Conservation (phyloP, 2,329 filamentous ascomycete species). For the Cryphonectria carpinicola region DNA sequence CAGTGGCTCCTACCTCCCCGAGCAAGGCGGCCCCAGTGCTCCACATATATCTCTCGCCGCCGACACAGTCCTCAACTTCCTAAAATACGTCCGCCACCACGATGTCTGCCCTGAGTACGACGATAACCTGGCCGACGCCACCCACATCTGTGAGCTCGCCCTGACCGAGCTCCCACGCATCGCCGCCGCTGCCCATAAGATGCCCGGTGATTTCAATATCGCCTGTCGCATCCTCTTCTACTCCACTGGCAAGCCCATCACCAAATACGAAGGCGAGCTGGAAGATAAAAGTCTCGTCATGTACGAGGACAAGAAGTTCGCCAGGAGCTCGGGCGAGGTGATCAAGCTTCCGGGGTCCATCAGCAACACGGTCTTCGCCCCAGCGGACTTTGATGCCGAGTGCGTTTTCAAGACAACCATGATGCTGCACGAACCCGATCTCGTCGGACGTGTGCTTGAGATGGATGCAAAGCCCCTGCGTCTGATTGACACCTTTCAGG, state of each 20-base stretch:
- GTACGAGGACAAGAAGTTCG: conserved; percentile 33
- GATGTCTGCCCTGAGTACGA: conserved; percentile 83
- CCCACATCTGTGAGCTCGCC: conserved; percentile 68
- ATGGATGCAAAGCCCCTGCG: conserved; percentile 34
- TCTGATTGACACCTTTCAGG: conserved; percentile 46
- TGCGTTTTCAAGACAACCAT: conserved; percentile 50
- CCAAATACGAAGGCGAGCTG: neutral
- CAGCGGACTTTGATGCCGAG: conserved; percentile 48
- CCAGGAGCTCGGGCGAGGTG: conserved; percentile 29
- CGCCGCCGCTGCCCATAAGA: conserved; percentile 49
- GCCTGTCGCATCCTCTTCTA: conserved; percentile 72
- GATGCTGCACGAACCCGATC: conserved; percentile 40
- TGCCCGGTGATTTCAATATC: conserved; percentile 83
- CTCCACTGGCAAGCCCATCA: conserved; percentile 27
- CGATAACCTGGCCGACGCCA: conserved; percentile 67
- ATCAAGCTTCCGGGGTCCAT: conserved; percentile 30
- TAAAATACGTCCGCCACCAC: conserved; percentile 84
- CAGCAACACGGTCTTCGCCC: conserved; percentile 34
- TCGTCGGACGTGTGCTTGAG: conserved; percentile 37
- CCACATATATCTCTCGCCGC: conserved; percentile 62
- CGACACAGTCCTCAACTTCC: conserved; percentile 78
- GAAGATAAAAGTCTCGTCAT: neutral
- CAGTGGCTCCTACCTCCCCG: conserved; percentile 61
- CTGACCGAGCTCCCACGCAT: conserved; percentile 68
- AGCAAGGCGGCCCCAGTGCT: conserved; percentile 59